These are phyloP conservation scores for Orbilia oligospora DNA, from an alignment of 2,329 filamentous ascomycete genomes.

Conservation along the genomic window DNA sequence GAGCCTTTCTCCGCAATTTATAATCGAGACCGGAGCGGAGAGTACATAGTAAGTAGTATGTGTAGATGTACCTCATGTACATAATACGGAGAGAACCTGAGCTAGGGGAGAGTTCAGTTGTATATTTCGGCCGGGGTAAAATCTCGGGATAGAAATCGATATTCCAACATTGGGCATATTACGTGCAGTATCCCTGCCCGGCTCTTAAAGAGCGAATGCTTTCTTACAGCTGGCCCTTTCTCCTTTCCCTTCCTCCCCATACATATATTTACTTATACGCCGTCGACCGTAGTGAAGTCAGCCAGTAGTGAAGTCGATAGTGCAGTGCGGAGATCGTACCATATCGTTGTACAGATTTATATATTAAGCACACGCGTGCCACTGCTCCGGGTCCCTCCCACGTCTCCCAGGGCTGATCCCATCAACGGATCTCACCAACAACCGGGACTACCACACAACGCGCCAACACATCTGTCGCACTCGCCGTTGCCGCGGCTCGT, in stretches of 20 bases:
- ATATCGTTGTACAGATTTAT: not conserved
- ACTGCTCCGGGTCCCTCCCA: constrained; percentile 11
- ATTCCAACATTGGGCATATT: constrained; percentile 19
- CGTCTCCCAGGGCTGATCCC: constrained; percentile 12
- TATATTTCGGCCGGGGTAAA: constrained; percentile 57
- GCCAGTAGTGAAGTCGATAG: not conserved
- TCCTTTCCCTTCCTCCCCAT: not conserved
- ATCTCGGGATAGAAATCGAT: constrained; percentile 47
- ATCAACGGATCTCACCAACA: not conserved
- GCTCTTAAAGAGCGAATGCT: constrained; percentile 20
- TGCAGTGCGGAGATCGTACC: not conserved
- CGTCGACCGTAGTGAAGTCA: not conserved
- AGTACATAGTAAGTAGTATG: no score
- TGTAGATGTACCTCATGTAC: no score
- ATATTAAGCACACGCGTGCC: not conserved
- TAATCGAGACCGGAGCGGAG: constrained; percentile 8
- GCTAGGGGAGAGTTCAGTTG: constrained; percentile 1
- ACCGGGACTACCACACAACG: constrained; percentile 21
- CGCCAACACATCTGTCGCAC: constrained; percentile 25
- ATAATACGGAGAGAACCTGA: not conserved
- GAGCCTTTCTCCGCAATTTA: constrained; percentile 22
- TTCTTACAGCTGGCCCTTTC: constrained; percentile 20
- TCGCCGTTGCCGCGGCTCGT: constrained; percentile 45
- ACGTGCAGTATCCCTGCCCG: constrained; percentile 28
- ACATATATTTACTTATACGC: not conserved